Evolutionary conservation across 2,329 filamentous ascomycete genomes (phyloP).

Genomic region (Venturia asperata): DNA sequence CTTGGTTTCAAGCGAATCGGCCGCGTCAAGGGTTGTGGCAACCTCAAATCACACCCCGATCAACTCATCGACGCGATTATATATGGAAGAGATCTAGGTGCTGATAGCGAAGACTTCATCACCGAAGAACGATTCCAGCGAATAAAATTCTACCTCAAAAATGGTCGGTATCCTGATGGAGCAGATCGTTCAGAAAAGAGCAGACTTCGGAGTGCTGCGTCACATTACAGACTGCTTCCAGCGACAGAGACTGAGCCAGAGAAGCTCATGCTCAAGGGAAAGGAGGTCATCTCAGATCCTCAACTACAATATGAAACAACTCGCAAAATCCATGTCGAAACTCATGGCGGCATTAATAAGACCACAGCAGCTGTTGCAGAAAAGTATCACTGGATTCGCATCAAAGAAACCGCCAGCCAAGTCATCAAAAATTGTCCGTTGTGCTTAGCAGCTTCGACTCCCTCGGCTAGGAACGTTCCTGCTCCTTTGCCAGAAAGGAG

Average conservation of each 20-base stretch:
- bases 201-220: conserved; percentile 79
- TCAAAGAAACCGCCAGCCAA: conserved; percentile 93
- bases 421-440: conserved; percentile 87
- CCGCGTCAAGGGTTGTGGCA: conserved; percentile 55
- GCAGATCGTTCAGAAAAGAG: conserved; percentile 94
- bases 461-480: conserved; percentile 7
- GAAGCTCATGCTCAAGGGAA: conserved; percentile 92
- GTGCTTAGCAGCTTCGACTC: conserved; percentile 42
- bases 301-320: conserved; percentile 87
- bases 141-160: conserved; percentile 94
- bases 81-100: conserved; percentile 53
- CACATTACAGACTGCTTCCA: conserved; percentile 77
- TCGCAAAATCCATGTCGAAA: conserved; percentile 61
- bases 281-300: conserved; percentile 90
- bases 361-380: conserved; percentile 91
- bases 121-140: conserved; percentile 98
- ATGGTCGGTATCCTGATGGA: conserved; percentile 84
- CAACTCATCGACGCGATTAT: conserved; percentile 46
- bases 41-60: conserved; percentile 41
- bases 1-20: conserved; percentile 90
- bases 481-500: background rate
- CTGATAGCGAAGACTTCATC: conserved; percentile 71
- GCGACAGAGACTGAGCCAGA: conserved; percentile 46
- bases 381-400: conserved; percentile 93
- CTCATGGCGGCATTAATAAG: conserved; percentile 95